These are phyloP conservation scores for Dicorynia guianensis DNA, from an alignment of 306 rosid genomes.

Conservation along the genomic window DNA sequence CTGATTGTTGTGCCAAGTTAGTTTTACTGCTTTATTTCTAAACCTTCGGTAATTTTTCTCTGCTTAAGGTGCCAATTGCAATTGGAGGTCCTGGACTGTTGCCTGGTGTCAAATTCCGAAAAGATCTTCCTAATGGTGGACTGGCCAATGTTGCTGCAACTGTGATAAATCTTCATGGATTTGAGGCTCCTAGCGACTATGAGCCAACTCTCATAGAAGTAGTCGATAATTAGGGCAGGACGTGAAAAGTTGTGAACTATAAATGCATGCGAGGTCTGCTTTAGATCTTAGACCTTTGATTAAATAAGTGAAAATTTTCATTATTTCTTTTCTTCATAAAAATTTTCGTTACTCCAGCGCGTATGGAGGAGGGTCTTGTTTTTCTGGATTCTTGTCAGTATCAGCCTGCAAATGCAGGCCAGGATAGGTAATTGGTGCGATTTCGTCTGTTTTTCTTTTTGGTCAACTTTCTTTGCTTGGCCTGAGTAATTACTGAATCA, in stretches of 20 bases:
- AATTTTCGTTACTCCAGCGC: too few species aligned
- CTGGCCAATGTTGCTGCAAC: conserved; percentile 97
- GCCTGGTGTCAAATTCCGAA: conserved; percentile 74
- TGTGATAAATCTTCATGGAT: conserved; percentile 95
- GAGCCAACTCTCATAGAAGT: conserved; percentile 88
- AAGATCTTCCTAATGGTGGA: conserved; percentile 83
- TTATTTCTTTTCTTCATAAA: too few species aligned
- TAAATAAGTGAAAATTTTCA: conserved; percentile 42
- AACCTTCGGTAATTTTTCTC: not conserved
- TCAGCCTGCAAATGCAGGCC: too few species aligned
- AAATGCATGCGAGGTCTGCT: conserved; percentile 20
- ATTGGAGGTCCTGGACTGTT: conserved; percentile 95
- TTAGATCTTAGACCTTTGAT: conserved; percentile 15
- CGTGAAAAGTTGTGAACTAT: not conserved
- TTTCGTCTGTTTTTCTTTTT: too few species aligned
- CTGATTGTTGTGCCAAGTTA: conserved; percentile 7
- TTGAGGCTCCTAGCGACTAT: conserved; percentile 88
- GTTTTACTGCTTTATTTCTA: conserved; percentile 13
- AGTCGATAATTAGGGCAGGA: conserved; percentile 48
- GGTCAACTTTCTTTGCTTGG: too few species aligned
- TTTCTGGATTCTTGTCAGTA: too few species aligned
- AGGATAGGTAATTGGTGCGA: too few species aligned
- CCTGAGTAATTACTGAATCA: too few species aligned
- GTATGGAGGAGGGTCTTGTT: too few species aligned
- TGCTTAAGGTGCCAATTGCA: conserved; percentile 86